Evolutionary conservation across 2,329 filamentous ascomycete species (phyloP).

Genomic region (Sporothrix euskadiensis): DNA sequence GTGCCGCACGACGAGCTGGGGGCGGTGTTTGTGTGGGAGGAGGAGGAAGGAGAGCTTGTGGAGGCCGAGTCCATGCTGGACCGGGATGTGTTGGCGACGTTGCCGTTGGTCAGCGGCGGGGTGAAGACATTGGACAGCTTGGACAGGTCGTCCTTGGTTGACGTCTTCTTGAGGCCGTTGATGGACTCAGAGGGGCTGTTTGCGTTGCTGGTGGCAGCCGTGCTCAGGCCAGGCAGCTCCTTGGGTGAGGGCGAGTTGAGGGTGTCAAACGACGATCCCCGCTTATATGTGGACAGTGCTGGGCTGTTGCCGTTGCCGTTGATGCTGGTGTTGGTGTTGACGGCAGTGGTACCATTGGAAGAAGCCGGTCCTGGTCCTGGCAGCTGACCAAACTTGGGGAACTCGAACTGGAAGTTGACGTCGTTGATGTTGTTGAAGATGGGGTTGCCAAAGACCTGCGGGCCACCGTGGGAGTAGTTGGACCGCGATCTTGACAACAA

Average conservation of each 20-base stretch:
- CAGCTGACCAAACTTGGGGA: constrained; percentile 86
- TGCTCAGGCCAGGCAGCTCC: constrained; percentile 34
- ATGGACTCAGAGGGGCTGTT: constrained; percentile 42
- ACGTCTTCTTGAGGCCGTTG: constrained; percentile 41
- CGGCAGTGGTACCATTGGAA: constrained; percentile 32
- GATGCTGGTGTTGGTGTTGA: constrained; percentile 34
- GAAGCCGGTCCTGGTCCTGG: constrained; percentile 51
- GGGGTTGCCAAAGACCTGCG: constrained; percentile 51
- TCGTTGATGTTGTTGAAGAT: constrained; percentile 64
- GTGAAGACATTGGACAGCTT: constrained; percentile 62
- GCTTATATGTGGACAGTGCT: constrained; percentile 20
- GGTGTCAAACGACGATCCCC: constrained; percentile 23
- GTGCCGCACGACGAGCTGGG: constrained; percentile 70
- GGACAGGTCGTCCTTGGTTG: constrained; percentile 53
- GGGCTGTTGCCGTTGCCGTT: constrained; percentile 31
- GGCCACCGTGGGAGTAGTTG: constrained; percentile 32
- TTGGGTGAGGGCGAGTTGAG: constrained; percentile 32
- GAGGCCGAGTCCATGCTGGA: constrained; percentile 55
- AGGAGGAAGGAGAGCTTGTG: constrained; percentile 65
- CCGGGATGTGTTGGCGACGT: constrained; percentile 48
- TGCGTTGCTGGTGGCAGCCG: constrained; percentile 36
- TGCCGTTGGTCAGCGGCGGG: constrained; percentile 51
- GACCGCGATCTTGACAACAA: constrained; percentile 47
- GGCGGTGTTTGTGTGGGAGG: constrained; percentile 60
- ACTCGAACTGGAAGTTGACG: constrained; percentile 91